These are phyloP conservation scores for Aspergillus alliaceus DNA, from an alignment of 2,329 filamentous ascomycete genomes.

Conservation along the genomic window DNA sequence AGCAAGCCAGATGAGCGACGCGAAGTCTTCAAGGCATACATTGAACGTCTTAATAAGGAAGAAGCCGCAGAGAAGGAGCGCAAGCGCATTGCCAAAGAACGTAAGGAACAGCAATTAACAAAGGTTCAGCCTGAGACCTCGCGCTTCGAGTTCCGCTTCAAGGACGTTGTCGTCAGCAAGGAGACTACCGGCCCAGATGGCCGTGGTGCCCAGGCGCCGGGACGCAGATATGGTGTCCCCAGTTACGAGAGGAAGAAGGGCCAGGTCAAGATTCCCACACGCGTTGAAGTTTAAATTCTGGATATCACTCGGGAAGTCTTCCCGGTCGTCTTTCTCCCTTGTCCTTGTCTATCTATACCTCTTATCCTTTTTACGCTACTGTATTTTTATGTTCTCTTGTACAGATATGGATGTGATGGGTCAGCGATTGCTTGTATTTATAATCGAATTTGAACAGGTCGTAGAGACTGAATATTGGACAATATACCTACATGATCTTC, in stretches of 20 bases:
- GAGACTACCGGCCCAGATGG: slow-evolving; percentile 58
- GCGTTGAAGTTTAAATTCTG: slow-evolving; percentile 49
- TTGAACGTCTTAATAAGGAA: slow-evolving; percentile 44
- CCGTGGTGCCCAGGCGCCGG: slow-evolving; percentile 53
- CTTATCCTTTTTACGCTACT: not conserved
- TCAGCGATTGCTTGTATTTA: slow-evolving; percentile 1
- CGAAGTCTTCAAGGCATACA: slow-evolving; percentile 40
- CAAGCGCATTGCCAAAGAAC: slow-evolving; percentile 39
- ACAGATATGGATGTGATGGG: not conserved
- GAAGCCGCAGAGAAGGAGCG: slow-evolving; percentile 41
- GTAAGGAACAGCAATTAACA: slow-evolving; percentile 44
- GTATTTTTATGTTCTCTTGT: slow-evolving; percentile 3
- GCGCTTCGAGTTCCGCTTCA: slow-evolving; percentile 62
- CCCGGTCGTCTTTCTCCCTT: slow-evolving; percentile 57
- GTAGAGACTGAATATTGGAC: not conserved
- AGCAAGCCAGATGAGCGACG: slow-evolving; percentile 35
- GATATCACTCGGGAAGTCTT: not conserved
- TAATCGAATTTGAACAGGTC: not conserved
- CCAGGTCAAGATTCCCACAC: slow-evolving; percentile 62
- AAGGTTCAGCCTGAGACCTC: slow-evolving; percentile 48
- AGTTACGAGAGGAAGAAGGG: slow-evolving; percentile 64
- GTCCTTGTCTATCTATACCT: slow-evolving; percentile 62
- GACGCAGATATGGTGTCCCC: slow-evolving; percentile 62
- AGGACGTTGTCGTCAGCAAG: slow-evolving; percentile 54
- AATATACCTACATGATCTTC: not conserved